Evolutionary conservation across 257 asterid species (phyloP).

Genomic region (Thymus mandschuricus): DNA sequence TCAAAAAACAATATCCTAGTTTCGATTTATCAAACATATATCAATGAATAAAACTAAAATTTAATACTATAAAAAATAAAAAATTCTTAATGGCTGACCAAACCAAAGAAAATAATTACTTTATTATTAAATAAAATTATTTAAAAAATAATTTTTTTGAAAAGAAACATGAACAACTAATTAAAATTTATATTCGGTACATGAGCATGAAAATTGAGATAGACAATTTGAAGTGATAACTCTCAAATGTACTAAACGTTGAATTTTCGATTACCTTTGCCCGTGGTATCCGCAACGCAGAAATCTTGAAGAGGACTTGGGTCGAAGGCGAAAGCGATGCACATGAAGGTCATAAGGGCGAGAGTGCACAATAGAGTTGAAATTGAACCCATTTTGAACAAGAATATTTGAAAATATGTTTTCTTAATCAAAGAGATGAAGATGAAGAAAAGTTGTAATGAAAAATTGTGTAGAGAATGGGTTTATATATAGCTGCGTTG

Average conservation of each 20-base stretch:
- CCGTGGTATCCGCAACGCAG: slow-evolving; percentile 5
- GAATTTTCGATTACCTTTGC: neutral
- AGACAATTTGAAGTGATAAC: too few relatives aligned
- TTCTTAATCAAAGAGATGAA: neutral
- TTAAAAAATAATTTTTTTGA: too few relatives aligned
- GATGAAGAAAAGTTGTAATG: neutral
- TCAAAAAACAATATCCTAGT: too few relatives aligned
- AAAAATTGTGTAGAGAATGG: neutral
- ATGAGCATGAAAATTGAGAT: too few relatives aligned
- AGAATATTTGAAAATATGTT: neutral
- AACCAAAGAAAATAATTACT: neutral
- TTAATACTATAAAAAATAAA: too few relatives aligned
- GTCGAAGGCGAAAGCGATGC: slow-evolving; percentile 12
- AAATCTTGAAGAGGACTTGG: slow-evolving; percentile 6
- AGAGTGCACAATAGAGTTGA: neutral
- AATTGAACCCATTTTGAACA: neutral
- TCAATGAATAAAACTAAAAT: too few relatives aligned
- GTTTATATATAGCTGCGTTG: neutral
- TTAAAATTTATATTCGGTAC: too few relatives aligned
- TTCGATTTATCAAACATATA: too few relatives aligned
- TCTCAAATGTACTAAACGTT: too few relatives aligned
- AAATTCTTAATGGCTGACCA: too few relatives aligned
- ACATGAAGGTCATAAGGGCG: slow-evolving; percentile 4
- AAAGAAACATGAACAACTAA: too few relatives aligned
- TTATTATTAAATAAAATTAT: neutral